phyloP scores from a whole-genome alignment of 805 yeast species.

The Kazachstania taianensis region DNA sequence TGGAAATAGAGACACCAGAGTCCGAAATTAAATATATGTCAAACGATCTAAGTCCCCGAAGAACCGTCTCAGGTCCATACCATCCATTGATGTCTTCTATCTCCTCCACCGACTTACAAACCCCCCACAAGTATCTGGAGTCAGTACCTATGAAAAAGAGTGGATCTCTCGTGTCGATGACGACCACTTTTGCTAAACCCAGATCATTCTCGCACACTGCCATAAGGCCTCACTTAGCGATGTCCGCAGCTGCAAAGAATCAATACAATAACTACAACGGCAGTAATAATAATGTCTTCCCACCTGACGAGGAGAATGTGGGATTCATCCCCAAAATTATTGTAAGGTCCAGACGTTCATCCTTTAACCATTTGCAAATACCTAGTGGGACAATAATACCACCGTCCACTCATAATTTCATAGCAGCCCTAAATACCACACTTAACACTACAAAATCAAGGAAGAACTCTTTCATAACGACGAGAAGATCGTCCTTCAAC shows the following conservation, averaged over 20 bases:
- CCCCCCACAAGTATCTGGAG: no score
- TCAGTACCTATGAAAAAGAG: conserved; percentile 2
- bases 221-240: conserved; percentile 9
- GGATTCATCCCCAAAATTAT: conserved; percentile 30
- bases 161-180: not conserved
- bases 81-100: not conserved
- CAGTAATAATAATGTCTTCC: no score
- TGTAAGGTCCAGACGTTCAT: conserved; percentile 28
- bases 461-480: conserved; percentile 20
- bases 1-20: no score
- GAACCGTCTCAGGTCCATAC: not conserved
- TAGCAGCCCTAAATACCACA: conserved; percentile 12
- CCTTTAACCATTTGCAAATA: conserved; percentile 12
- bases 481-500: conserved; percentile 27
- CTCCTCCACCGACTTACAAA: conserved; percentile 1
- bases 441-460: conserved; percentile 20
- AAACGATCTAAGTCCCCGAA: not conserved
- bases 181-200: conserved; percentile 17
- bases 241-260: not conserved
- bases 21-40: not conserved
- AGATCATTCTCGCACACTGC: conserved; percentile 26
- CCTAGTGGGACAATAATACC: not conserved
- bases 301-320: conserved; percentile 23
- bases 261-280: conserved; percentile 1
- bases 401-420: not conserved